phyloP scores from a whole-genome alignment of 805 yeast genomes.

The Sugiyamaella valdiviana region DNA sequence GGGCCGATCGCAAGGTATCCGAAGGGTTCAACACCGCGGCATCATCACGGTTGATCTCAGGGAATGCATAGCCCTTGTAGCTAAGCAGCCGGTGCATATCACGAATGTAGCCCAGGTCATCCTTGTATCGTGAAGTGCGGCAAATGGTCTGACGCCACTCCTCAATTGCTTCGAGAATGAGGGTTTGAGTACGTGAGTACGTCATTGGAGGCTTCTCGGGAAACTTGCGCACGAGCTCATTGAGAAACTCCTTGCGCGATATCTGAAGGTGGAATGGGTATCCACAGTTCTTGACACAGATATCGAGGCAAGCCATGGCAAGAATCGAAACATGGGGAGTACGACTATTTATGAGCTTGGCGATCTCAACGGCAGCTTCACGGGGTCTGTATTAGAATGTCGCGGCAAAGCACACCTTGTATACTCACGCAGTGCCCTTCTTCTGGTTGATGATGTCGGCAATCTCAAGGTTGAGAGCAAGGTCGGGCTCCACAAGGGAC shows the following conservation, averaged over 20 bases:
- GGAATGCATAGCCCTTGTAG: conserved; percentile 89
- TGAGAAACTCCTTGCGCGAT: conserved; percentile 88
- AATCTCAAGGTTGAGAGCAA: conserved; percentile 81
- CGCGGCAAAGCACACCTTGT: neutral
- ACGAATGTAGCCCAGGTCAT: conserved; percentile 83
- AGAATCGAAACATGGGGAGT: conserved; percentile 79
- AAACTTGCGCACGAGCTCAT: conserved; percentile 85
- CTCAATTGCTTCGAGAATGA: conserved; percentile 83
- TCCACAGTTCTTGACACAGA: conserved; percentile 94
- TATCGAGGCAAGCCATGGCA: conserved; percentile 73
- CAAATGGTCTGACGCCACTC: conserved; percentile 97
- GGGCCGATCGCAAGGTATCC: conserved; percentile 78
- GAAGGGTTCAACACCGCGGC: conserved; percentile 89
- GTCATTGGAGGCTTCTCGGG: conserved; percentile 92
- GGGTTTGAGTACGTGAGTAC: conserved; percentile 74
- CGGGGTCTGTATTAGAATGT: conserved; percentile 44
- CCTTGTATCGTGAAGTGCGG: conserved; percentile 80
- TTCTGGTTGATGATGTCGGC: conserved; percentile 90
- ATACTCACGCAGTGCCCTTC: conserved; percentile 50
- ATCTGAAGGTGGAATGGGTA: conserved; percentile 95
- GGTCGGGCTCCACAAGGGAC: conserved; percentile 75
- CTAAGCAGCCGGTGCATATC: conserved; percentile 91
- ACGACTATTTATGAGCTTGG: conserved; percentile 70
- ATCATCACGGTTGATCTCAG: conserved; percentile 84
- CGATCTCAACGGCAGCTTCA: conserved; percentile 86